Evolutionary conservation across 2,329 filamentous ascomycete species (phyloP).

Genomic region (Apiospora hydei): DNA sequence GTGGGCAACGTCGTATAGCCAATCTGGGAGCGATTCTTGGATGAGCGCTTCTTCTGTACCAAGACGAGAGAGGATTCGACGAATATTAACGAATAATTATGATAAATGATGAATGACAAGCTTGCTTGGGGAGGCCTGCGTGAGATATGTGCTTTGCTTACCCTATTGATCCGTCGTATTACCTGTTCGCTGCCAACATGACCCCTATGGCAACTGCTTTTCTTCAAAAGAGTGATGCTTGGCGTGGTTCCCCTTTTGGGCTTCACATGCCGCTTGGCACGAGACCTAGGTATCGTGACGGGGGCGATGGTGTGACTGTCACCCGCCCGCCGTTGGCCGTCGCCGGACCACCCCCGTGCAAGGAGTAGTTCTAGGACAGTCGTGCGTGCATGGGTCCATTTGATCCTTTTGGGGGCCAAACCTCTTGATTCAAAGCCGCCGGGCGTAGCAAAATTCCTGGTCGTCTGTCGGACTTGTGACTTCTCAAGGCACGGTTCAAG

Average conservation of each 20-base stretch:
- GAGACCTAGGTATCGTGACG: background rate
- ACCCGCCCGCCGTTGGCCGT: background rate
- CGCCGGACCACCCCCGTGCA: too few species aligned
- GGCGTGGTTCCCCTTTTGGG: background rate
- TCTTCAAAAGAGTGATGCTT: background rate
- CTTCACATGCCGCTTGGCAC: background rate
- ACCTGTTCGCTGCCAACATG: background rate
- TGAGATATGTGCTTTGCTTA: background rate
- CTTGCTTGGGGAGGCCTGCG: background rate
- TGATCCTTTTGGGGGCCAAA: too few species aligned
- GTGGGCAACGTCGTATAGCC: background rate
- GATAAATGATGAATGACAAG: slow-evolving; percentile 2
- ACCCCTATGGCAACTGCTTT: background rate
- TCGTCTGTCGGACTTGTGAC: too few species aligned
- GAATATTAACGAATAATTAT: slow-evolving; percentile 16
- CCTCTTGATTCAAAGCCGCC: too few species aligned
- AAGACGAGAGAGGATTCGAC: slow-evolving; percentile 3
- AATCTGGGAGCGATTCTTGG: background rate
- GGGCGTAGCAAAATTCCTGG: too few species aligned
- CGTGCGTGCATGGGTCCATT: too few species aligned
- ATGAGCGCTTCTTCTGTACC: background rate
- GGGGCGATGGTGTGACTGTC: background rate
- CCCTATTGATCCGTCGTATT: background rate
- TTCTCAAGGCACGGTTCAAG: too few species aligned
- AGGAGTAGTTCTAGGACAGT: too few species aligned